phyloP scores from a whole-genome alignment of 2,329 filamentous ascomycete genomes.

The Magnaporthiopsis incrustans region DNA sequence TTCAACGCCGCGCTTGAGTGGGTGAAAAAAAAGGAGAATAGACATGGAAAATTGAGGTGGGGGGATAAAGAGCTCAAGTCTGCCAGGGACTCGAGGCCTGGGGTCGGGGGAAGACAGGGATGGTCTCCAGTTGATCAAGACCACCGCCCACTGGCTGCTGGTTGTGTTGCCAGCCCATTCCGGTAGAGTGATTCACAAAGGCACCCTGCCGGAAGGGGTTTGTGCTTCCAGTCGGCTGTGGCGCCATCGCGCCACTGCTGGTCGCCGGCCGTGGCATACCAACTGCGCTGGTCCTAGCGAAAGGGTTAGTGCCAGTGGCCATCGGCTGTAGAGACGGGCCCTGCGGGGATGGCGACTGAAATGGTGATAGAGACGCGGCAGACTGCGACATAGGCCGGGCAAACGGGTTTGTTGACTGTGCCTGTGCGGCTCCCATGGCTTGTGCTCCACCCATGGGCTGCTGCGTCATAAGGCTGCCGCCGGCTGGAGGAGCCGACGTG shows the following conservation, averaged over 20 bases:
- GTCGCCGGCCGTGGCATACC: conserved; percentile 37
- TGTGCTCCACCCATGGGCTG: conserved; percentile 29
- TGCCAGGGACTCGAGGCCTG: conserved; percentile 7
- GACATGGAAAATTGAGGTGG: background rate
- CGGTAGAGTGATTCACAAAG: conserved; percentile 83
- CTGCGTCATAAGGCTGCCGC: conserved; percentile 32
- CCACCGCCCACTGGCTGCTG: conserved; percentile 74
- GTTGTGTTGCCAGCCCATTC: conserved; percentile 78
- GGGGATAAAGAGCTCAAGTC: background rate
- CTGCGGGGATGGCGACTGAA: conserved; percentile 31
- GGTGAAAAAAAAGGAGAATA: background rate
- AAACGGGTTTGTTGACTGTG: conserved; percentile 81
- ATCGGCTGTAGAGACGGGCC: conserved; percentile 37
- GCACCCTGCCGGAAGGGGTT: conserved; percentile 91
- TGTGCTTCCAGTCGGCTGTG: conserved; percentile 78
- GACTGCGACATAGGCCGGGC: conserved; percentile 54
- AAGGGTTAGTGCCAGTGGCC: conserved; percentile 52
- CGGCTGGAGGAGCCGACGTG: conserved; percentile 11
- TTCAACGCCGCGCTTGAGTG: conserved; percentile 2
- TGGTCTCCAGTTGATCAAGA: conserved; percentile 68
- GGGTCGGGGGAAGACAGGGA: conserved; percentile 80
- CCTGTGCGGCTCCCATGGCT: conserved; percentile 21
- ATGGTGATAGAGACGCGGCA: conserved; percentile 29
- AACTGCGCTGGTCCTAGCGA: conserved; percentile 35
- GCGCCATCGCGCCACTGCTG: conserved; percentile 44